Evolutionary conservation across 768 basidiomycete species (phyloP).

Genomic region (Russula emetica): DNA sequence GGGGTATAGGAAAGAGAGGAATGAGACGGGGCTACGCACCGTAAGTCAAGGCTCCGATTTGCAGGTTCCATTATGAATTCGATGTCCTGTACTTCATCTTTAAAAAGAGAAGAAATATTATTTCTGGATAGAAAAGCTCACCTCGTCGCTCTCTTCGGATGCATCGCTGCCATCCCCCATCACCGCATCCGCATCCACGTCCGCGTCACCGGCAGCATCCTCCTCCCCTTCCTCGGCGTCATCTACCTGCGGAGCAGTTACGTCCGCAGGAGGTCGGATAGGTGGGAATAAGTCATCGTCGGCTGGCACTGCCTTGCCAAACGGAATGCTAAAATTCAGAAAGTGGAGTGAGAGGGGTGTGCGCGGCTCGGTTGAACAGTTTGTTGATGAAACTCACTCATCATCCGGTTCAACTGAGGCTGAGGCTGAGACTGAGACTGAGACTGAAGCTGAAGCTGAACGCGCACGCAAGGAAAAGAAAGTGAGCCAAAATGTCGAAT

Average conservation of each 20-base stretch:
- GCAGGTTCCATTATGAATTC: conserved; percentile 89
- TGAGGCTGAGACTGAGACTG: neutral
- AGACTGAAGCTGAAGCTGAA: neutral
- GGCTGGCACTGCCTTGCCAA: conserved; percentile 9
- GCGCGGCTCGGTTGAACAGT: neutral
- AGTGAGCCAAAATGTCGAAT: conserved; percentile 25
- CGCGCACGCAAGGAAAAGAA: conserved; percentile 21
- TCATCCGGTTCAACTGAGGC: conserved; percentile 22
- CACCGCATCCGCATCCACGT: conserved; percentile 32
- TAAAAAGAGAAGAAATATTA: neutral
- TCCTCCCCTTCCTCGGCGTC: conserved; percentile 23
- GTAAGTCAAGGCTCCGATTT: conserved; percentile 67
- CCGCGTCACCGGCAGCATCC: conserved; percentile 20
- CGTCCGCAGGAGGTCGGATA: conserved; percentile 27
- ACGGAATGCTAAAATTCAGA: conserved; percentile 18
- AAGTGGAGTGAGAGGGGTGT: conserved; percentile 4
- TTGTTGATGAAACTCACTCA: conserved; percentile 23
- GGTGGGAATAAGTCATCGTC: conserved; percentile 20
- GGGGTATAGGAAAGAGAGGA: conserved; percentile 4
- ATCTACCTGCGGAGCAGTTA: conserved; percentile 13
- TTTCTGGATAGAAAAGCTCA: conserved; percentile 45
- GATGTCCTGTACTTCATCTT: conserved; percentile 52
- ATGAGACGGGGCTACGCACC: conserved; percentile 40
- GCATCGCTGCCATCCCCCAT: conserved; percentile 41
- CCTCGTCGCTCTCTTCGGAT: conserved; percentile 39